Evolutionary conservation across 106 monocot genomes (phyloP).

Genomic region (Dactylorhiza incarnata): DNA sequence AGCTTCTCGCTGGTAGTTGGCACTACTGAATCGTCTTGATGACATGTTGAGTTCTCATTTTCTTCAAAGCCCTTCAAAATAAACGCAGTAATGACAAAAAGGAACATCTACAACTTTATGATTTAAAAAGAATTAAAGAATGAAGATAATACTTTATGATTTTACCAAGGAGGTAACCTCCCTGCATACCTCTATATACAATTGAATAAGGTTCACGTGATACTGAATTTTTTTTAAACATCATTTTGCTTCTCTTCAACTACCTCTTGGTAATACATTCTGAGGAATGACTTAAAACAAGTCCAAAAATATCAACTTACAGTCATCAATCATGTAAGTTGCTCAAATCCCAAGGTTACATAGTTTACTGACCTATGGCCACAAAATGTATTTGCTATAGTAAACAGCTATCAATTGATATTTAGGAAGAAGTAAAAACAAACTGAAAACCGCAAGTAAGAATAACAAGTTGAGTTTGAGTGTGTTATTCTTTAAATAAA

Average conservation of each 20-base stretch:
- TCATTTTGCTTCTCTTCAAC: background rate
- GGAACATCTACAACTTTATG: background rate
- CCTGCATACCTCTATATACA: background rate
- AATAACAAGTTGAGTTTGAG: no score
- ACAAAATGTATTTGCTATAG: no score
- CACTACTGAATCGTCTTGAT: slow-evolving; percentile 3
- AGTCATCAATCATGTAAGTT: no score
- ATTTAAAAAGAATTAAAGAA: background rate
- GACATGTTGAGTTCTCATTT: slow-evolving; percentile 26
- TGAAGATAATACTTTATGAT: background rate
- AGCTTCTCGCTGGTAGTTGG: slow-evolving; percentile 52
- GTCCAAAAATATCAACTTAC: no score
- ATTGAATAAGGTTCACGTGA: background rate
- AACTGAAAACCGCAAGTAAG: no score
- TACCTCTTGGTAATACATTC: background rate
- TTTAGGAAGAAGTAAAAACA: no score
- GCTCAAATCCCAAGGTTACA: no score
- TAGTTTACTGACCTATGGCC: no score
- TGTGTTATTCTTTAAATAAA: no score
- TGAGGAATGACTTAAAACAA: no score
- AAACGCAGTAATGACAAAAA: background rate
- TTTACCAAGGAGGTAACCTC: background rate
- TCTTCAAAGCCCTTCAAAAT: slow-evolving; percentile 62
- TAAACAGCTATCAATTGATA: no score
- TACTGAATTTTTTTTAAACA: background rate